Base-by-base conservation (phyloP, 441 rosid genomes). In the Gossypium gossypioides region DNA sequence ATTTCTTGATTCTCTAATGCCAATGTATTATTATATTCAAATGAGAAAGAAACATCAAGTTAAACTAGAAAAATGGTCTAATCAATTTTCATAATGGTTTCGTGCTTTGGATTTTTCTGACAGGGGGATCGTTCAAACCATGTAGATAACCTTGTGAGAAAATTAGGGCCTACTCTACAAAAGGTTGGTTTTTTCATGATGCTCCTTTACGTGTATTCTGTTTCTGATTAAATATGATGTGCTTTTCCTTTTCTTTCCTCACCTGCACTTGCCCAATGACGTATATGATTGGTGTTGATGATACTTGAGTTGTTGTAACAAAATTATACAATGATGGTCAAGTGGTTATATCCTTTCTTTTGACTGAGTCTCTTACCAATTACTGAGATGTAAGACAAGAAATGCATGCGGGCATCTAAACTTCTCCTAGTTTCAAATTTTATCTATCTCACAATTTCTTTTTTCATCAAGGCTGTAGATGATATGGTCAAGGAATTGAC, bases 111-210 rank as follows among this genome's bases (percentile, higher is more conserved):
- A 24, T 37, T 70, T 34, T 5, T 74, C 60, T 72, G 73, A 73
- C 76, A 91, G 98, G 85, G 72, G 65, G 83, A 81, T 72, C 80
- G 70, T 42, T 71, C 85, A 0, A 74, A 66, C 68, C 88, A 80
- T 6, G 78, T 84, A 19, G 71, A 83, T 69, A 82, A 86, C 21
- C 79, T 86, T 59, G 77, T 88, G 22, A 58, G 78, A 12, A 83
- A 83, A 73, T 71, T 86, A 55, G 80, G 73, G 57, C 92, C 90
- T 71, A 76, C 78, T 8, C 78, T 88, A 78, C 78, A 86, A 69
- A 84, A 88, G 91, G 96, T 90, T 82, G 69, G 80, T 37, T 25
- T 44, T 32, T 51, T 34, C 51, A 27, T 37, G 29, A 54, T 76
- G 13, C 29, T 57, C 73, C 67, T 78, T 65, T 44, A 22, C 5